phyloP scores from a whole-genome alignment of 2,329 filamentous ascomycete species.

The Xylariales sp. region DNA sequence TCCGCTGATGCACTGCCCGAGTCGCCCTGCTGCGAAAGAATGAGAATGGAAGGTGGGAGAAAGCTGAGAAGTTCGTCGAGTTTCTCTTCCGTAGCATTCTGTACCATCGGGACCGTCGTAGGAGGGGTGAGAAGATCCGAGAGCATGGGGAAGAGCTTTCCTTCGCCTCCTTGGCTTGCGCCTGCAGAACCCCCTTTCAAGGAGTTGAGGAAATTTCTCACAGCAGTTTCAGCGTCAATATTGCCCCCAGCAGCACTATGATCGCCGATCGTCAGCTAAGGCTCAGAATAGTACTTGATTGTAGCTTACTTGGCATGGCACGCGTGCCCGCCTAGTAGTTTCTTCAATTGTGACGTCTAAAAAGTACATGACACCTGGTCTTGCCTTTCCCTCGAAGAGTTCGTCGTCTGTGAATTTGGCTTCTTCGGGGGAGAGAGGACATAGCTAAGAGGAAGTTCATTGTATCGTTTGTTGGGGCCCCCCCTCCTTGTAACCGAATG shows the following conservation, averaged over 20 bases:
- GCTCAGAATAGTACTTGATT: no score
- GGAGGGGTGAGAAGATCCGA: conserved; percentile 78
- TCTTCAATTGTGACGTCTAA: conserved; percentile 5
- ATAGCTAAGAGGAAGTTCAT: no score
- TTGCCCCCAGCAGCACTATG: conserved; percentile 54
- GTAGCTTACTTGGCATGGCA: conserved; percentile 7
- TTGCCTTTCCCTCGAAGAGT: no score
- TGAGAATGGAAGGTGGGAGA: conserved; percentile 73
- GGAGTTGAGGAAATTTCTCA: conserved; percentile 86
- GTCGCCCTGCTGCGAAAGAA: conserved; percentile 68
- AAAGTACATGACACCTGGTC: conserved; percentile 6
- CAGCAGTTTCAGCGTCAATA: conserved; percentile 69
- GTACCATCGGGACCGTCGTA: conserved; percentile 73
- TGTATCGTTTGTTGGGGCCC: no score
- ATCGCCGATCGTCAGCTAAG: conserved; percentile 37
- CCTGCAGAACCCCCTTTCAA: conserved; percentile 54
- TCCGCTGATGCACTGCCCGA: conserved; percentile 56
- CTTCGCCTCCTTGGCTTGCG: conserved; percentile 38
- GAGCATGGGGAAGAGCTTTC: conserved; percentile 74
- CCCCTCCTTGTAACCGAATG: no score
- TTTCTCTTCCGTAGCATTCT: conserved; percentile 57
- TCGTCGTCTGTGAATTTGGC: no score
- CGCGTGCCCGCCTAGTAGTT: background rate
- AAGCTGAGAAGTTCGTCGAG: conserved; percentile 73
- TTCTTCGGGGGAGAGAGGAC: no score